Percentiles rank a stretch among this genome's conserved stretches.
Evolutionary conservation across 805 yeast genomes (phyloP).

Genomic region (Torulaspora gathmanii): DNA sequence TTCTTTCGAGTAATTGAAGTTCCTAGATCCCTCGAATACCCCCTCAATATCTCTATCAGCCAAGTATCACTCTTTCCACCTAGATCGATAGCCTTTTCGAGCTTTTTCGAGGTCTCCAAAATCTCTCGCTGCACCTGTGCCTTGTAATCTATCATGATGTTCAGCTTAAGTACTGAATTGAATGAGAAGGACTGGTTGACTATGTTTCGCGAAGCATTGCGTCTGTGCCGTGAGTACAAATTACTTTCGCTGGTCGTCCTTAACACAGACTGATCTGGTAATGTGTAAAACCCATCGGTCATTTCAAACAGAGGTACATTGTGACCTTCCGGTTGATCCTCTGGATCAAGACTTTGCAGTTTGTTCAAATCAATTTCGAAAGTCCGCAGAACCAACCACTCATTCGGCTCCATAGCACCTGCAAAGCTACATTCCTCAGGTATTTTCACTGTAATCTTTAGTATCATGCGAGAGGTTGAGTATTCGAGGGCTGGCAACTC

Average conservation of each 20-base stretch:
- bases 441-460: constrained; percentile 22
- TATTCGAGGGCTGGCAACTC: constrained; percentile 22
- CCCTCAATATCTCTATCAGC: constrained; percentile 5
- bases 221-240: constrained; percentile 1
- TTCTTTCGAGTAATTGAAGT: constrained; percentile 6
- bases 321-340: constrained; percentile 8
- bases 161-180: constrained; percentile 28
- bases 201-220: constrained; percentile 3
- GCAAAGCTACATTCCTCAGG: constrained; percentile 12
- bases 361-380: constrained; percentile 20
- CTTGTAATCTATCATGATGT: constrained; percentile 28
- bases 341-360: constrained; percentile 13
- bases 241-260: background rate
- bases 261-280: constrained; percentile 4
- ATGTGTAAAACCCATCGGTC: constrained; percentile 25
- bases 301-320: constrained; percentile 27
- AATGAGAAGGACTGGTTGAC: constrained; percentile 24
- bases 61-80: constrained; percentile 3
- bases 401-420: constrained; percentile 4
- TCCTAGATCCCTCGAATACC: constrained; percentile 10
- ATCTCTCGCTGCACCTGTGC: constrained; percentile 24
- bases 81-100: constrained; percentile 13
- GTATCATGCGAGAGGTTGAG: constrained; percentile 13
- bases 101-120: constrained; percentile 9
- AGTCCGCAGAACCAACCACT: constrained; percentile 19